phyloP scores from a whole-genome alignment of 441 rosid genomes.

The Gossypium trilobum region DNA sequence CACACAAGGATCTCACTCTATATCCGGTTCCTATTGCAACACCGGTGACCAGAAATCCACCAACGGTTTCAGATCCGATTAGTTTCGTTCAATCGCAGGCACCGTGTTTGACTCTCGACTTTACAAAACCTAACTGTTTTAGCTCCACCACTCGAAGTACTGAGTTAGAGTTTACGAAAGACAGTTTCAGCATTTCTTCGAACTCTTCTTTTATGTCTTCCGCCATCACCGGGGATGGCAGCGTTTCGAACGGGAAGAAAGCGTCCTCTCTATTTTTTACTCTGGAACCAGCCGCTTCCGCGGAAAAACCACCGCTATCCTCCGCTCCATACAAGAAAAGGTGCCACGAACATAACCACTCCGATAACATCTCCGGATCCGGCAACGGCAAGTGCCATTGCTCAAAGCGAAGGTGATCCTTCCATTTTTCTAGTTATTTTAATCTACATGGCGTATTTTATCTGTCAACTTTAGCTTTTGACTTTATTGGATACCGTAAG shows the following conservation, averaged over 20 bases:
- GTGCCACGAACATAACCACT: slow-evolving; percentile 65
- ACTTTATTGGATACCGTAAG: background rate
- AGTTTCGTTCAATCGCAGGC: slow-evolving; percentile 41
- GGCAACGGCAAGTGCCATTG: slow-evolving; percentile 66
- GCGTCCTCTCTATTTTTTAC: slow-evolving; percentile 53
- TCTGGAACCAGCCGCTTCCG: slow-evolving; percentile 38
- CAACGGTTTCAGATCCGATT: slow-evolving; percentile 16
- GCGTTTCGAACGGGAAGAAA: slow-evolving; percentile 71
- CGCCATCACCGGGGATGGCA: slow-evolving; percentile 79
- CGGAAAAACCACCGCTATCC: slow-evolving; percentile 69
- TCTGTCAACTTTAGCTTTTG: slow-evolving; percentile 9
- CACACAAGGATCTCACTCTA: slow-evolving; percentile 9
- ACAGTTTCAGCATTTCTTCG: slow-evolving; percentile 59
- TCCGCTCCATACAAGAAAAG: slow-evolving; percentile 51
- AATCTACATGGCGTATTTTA: slow-evolving; percentile 17
- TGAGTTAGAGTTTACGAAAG: slow-evolving; percentile 58
- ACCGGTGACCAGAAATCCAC: slow-evolving; percentile 9
- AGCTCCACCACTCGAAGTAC: slow-evolving; percentile 33
- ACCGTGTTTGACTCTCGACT: slow-evolving; percentile 72
- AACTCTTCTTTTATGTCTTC: slow-evolving; percentile 80
- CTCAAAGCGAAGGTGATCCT: slow-evolving; percentile 67
- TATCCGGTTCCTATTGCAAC: slow-evolving; percentile 3
- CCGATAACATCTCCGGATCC: slow-evolving; percentile 51
- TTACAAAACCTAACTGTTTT: slow-evolving; percentile 52
- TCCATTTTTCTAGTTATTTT: background rate